Base-by-base conservation (phyloP, 306 rosid genomes). In the Lathyrus tuberosus region DNA sequence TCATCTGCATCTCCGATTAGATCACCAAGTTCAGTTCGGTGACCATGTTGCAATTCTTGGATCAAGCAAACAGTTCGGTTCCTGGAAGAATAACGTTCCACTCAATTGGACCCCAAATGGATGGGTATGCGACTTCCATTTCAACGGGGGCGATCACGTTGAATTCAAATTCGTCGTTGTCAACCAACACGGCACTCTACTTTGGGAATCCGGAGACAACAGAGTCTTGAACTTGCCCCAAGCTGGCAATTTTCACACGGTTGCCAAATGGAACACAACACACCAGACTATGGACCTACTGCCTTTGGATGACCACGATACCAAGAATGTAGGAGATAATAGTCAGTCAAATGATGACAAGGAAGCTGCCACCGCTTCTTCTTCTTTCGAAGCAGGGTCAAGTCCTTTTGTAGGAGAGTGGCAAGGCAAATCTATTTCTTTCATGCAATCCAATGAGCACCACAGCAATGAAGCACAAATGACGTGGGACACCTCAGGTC, bases 381-480 rank as follows among this genome's bases (percentile, higher is more conserved):
- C 76, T 75, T 58, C 18, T 58, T 57, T 52, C 30, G 91, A 69
- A 69, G 18, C 66, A 37, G 84, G 54, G 76, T 44, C 82, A 26
- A 94, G 96, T 77, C 91, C 97, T 79, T 94, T 94, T 78, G 97
- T 94, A 13, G 98, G 88, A 52, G 87, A 90, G 69, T 94, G 98
- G 98, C 90, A 88, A 73, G 98, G 98, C 58, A 84, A 85, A 68
- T 22, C 77, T 54, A 59, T 72, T 59, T 85, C 96, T 43, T 94
- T 94, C 76, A 88, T 87, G 97, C 83, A 11, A 64, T 84, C 97
- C 38, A 90, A 87, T 65, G 84, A 94, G 46, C 96, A 87, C 76
- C 62, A 57, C 5, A 38, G 9, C 66, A 85, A 74, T 6, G 89
- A 90, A 83, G 10, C 76, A 30, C 80, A 84, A 46, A 75, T 89